Evolutionary conservation across 2,329 filamentous ascomycete species (phyloP), one percentile per base, ranked within the genome.

Genomic region (Alternaria brassicicola): DNA sequence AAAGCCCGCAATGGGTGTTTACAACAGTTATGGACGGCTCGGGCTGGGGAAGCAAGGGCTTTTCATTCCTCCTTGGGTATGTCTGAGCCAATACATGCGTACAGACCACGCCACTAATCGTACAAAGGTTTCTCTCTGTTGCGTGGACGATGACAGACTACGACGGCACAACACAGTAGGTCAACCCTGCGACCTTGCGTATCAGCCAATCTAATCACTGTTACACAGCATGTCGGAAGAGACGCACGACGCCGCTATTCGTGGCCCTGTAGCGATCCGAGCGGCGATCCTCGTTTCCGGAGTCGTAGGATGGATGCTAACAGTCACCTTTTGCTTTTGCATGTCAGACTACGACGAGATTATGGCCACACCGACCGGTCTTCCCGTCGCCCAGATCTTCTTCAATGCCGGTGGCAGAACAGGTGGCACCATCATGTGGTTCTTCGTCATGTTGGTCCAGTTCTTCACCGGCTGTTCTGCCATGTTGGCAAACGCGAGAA

Each of bases 91-190:
- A 12, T 15, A 21, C 12, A n/a, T 12, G 31, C 17, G 17, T 43
- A 39, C 43, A 19, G 28, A 50, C 43, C 43, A 23, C 28, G 25
- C 41, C 45, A 38, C 62, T 65, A 59, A 66, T 21, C 28, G 31
- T 26, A 28, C 10, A 23, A 62, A 80, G 79, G 25, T 85, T 85
- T 63, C 73, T 85, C 6, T 84, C 83, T 15, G 83, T 85, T 13
- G 82, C 83, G 21, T 85, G 83, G 83, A 87, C 85, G n/a, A 88
- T 89, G 86, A 89, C 86, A 6, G 86, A 88, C 69, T 89, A 88
- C 69, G 86, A 89, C 65, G 86, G 84, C 43, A 89, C 87, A 10
- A 88, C 86, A 6, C 87, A 89, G 82, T 84, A 76, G 71, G 80
- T 75, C 47, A 42, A 39, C 54, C 56, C 60, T 45, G 33, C 41